phyloP scores from a whole-genome alignment of 768 basidiomycete genomes.

The Peribolospora baueri region DNA sequence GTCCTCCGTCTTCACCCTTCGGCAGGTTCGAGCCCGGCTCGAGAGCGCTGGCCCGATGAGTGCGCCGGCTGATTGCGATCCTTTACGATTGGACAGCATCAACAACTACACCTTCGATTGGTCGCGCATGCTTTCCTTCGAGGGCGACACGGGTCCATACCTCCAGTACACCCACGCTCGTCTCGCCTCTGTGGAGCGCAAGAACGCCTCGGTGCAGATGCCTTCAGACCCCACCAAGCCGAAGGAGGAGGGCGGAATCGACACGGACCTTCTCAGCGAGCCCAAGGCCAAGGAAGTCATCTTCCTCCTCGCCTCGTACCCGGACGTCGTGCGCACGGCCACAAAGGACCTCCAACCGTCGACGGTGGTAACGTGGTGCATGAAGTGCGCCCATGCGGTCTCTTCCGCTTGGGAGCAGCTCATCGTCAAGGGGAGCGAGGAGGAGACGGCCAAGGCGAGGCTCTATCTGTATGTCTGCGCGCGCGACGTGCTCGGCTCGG shows the following conservation, averaged over 20 bases:
- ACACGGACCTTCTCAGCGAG: slow-evolving; percentile 39
- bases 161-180: slow-evolving; percentile 93
- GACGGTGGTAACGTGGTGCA: slow-evolving; percentile 71
- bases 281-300: slow-evolving; percentile 64
- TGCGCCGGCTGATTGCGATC: not conserved
- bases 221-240: slow-evolving; percentile 28
- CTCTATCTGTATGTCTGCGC: slow-evolving; percentile 75
- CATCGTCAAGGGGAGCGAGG: slow-evolving; percentile 52
- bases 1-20: slow-evolving; percentile 10
- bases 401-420: slow-evolving; percentile 79
- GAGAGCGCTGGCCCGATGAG: not conserved
- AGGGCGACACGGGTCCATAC: slow-evolving; percentile 88
- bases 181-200: slow-evolving; percentile 65
- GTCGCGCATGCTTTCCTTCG: slow-evolving; percentile 81
- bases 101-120: slow-evolving; percentile 92
- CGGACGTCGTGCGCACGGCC: slow-evolving; percentile 69
- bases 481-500: slow-evolving; percentile 63
- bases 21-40: not conserved
- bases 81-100: slow-evolving; percentile 29
- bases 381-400: slow-evolving; percentile 65
- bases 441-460: slow-evolving; percentile 56
- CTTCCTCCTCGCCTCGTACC: slow-evolving; percentile 69
- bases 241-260: slow-evolving; percentile 21
- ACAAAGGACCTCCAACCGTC: slow-evolving; percentile 67
- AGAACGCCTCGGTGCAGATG: slow-evolving; percentile 33